These are phyloP conservation scores for Creolimax fragrantissima DNA, from an alignment of 78 protist genomes.

Conservation along the genomic window DNA sequence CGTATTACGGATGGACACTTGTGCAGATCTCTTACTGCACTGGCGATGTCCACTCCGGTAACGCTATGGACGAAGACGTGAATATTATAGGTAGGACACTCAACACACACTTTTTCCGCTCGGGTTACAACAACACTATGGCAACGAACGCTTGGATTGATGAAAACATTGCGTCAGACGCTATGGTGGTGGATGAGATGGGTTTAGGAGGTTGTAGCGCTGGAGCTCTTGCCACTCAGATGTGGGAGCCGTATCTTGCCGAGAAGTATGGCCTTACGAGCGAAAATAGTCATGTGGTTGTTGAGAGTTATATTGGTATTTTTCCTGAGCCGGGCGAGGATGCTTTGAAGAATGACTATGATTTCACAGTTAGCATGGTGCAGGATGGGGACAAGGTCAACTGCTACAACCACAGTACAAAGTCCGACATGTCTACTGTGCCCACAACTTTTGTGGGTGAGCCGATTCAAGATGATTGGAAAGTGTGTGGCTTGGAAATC, in stretches of 20 bases:
- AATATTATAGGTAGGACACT: neutral
- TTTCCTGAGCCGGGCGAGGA: neutral
- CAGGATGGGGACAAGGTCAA: neutral
- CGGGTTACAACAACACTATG: constrained; percentile 9
- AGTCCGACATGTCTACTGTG: neutral
- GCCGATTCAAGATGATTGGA: neutral
- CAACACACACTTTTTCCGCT: neutral
- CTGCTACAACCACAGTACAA: neutral
- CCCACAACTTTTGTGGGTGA: neutral
- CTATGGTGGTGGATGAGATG: neutral
- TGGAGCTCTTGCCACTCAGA: constrained; percentile 1
- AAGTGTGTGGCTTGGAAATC: neutral
- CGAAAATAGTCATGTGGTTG: neutral
- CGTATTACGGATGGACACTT: neutral
- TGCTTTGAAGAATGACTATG: neutral
- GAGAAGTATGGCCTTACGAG: neutral
- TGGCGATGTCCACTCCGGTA: neutral
- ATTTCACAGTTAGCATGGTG: neutral
- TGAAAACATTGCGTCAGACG: neutral
- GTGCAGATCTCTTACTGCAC: neutral
- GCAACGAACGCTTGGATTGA: neutral
- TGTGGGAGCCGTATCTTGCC: neutral
- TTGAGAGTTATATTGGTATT: neutral
- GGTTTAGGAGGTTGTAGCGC: neutral
- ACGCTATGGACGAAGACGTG: neutral